Base-by-base conservation (phyloP, 176 grass and related monocot species). In the Typha latifolia region DNA sequence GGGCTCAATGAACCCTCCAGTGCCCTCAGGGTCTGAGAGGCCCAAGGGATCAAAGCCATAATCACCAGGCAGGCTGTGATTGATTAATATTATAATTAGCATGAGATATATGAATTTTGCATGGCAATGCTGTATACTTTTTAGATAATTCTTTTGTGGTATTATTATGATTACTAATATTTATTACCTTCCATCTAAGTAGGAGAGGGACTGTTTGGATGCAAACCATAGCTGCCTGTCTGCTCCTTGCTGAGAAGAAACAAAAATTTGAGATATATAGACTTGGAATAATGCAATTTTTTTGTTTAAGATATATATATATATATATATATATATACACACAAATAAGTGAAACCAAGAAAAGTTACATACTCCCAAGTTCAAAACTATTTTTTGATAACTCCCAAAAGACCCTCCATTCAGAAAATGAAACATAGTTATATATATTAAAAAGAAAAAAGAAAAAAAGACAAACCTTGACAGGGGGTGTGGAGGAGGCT, bases 141-240 rank as follows among this genome's bases (percentile, higher is more conserved):
- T 16, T 15, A 53, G 3, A 53, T 53, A 15, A 15, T 4, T 53
- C 24, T 26, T 26, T 19, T n/a, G 14, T 14, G 4, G 2, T 14
- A 19, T 59, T 16, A 59, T 59, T 16, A 2, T 2, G 9, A 21
- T 57, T n/a, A 53, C 0, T 57, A 57, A 5, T 55, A 5, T 32
- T 48, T 21, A 82, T 69, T 81, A 97, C 94, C 85, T 85, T 78
- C 94, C 94, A 63, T 92, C 85, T 7, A 97, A 75, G 83, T 97
- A 97, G 59, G 72, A 65, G 67, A 97, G 86, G 32, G 89, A 93
- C 61, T 97, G 89, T 73, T 87, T 97, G 79, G 94, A 97, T 13
- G 94, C 89, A 63, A 97, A 97, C 94, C 83, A 97, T 19, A 97
- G 81, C 81, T 92, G 89, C 69, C 94, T 87, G 73, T 92, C 67